Percentiles rank a stretch among this genome's conserved stretches.
These are phyloP conservation scores for Kitagawia praeruptora DNA, from an alignment of 129 eudicot genomes.

Conservation along the genomic window DNA sequence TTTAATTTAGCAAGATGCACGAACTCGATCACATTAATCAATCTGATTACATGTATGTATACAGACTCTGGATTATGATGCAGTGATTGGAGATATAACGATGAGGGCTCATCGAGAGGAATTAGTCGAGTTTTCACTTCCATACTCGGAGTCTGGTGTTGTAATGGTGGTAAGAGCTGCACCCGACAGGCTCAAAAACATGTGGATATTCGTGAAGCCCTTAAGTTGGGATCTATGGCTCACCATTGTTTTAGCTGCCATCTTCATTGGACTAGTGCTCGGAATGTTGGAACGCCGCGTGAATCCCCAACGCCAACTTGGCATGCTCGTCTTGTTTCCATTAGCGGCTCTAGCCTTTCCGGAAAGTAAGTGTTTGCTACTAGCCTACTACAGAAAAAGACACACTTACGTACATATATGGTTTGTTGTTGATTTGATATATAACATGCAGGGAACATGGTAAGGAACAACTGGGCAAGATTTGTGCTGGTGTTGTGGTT, in stretches of 20 bases:
- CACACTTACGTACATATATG: background rate
- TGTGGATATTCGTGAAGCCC: slow-evolving; percentile 34
- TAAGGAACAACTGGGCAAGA: slow-evolving; percentile 25
- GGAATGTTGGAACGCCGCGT: slow-evolving; percentile 20
- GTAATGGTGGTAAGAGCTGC: slow-evolving; percentile 27
- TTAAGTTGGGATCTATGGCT: slow-evolving; percentile 42
- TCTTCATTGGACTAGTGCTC: slow-evolving; percentile 21
- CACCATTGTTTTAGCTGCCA: slow-evolving; percentile 14
- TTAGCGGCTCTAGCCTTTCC: slow-evolving; percentile 27
- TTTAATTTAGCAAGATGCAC: background rate
- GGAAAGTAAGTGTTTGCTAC: slow-evolving; percentile 18
- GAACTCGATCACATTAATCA: background rate
- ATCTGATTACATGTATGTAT: background rate
- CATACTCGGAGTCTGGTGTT: slow-evolving; percentile 39
- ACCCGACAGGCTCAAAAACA: slow-evolving; percentile 14
- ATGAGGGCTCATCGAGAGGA: slow-evolving; percentile 26
- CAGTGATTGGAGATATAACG: slow-evolving; percentile 34
- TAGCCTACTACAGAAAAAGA: too few relatives aligned
- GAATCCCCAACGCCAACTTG: background rate
- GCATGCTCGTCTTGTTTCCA: slow-evolving; percentile 18
- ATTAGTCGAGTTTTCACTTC: slow-evolving; percentile 29
- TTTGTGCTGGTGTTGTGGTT: slow-evolving; percentile 35
- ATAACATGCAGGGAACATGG: slow-evolving; percentile 19
- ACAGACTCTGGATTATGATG: slow-evolving; percentile 13
- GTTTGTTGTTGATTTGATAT: background rate